Evolutionary conservation across 768 basidiomycete genomes (phyloP), one percentile per base, ranked within the genome.

Genomic region (Auriscalpium vulgare): DNA sequence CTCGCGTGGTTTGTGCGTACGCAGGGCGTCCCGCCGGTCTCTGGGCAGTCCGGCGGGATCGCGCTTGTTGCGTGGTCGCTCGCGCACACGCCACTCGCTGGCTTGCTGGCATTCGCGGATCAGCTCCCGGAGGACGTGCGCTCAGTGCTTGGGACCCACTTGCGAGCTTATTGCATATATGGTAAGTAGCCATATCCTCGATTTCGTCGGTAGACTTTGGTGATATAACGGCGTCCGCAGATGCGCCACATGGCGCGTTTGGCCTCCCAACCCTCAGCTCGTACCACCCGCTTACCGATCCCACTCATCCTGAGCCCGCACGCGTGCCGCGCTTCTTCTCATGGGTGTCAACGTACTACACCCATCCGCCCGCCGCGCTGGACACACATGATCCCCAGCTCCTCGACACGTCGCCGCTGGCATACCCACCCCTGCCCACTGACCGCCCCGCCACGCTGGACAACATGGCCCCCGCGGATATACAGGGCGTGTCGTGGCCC

Each of bases 261-360:
- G 58, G 58, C 11, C 49, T 62, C 11, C 52, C 55, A 35, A 56
- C 55, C 3, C 55, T 54, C 10, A 51, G 53, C 48, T 54, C 51
- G 16, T 59, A 59, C 36, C 52, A 59, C 37, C 60, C 60, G 8
- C 23, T 62, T 16, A 52, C 51, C 10, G 60, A 59, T 17, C 14
- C 47, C 37, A 48, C 45, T 7, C 50, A 53, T 17, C 58, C 58
- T 37, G 44, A 52, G 29, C 48, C 45, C 21, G 29, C 55, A 8
- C 60, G 60, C 52, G 58, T 59, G 48, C 50, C 54, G 17, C 55
- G 59, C 48, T 61, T 61, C 46, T 46, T 59, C 17, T 56, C 55
- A 1, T 61, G 60, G 60, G 58, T 59, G 1, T 61, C 60, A 23
- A 52, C 59, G 10, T 61, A 61, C 40, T 61, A 61, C 55, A 50